A percentile compares a stretch with the other conserved stretches of the same genome.
These are phyloP conservation scores for Pichia membranifaciens DNA, from an alignment of 805 yeast genomes.

Conservation along the genomic window DNA sequence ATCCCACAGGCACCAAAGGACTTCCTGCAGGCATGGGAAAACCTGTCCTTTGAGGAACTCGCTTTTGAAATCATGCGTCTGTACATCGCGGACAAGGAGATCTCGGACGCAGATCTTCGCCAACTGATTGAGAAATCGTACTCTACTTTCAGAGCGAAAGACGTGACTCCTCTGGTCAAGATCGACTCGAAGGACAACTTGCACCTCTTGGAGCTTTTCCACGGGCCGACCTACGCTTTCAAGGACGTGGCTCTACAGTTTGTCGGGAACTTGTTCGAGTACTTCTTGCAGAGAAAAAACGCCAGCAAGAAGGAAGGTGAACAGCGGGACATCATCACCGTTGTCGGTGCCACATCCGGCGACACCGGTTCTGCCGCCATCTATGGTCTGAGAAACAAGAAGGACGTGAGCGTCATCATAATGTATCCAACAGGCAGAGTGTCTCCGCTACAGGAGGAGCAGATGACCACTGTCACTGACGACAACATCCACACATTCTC, in stretches of 20 bases:
- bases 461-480: conserved; percentile 96
- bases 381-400: conserved; percentile 93
- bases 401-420: conserved; percentile 96
- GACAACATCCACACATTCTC: conserved; percentile 90
- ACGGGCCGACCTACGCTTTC: conserved; percentile 98
- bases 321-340: conserved; percentile 77
- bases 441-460: conserved; percentile 96
- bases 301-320: conserved; percentile 38
- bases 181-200: conserved; percentile 46
- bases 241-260: conserved; percentile 98
- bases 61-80: conserved; percentile 82
- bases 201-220: conserved; percentile 86
- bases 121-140: conserved; percentile 65
- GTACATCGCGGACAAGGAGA: conserved; percentile 68
- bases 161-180: conserved; percentile 77
- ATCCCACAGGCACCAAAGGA: conserved; percentile 61
- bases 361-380: conserved; percentile 99
- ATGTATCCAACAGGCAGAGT: conserved; percentile 96
- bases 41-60: conserved; percentile 73
- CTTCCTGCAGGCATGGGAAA: conserved; percentile 61
- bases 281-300: conserved; percentile 75
- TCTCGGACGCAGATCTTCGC: conserved; percentile 62
- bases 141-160: conserved; percentile 80
- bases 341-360: conserved; percentile 98
- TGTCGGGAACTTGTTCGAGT: conserved; percentile 95